Conservation (phyloP, 768 basidiomycete genomes). For the Coprinopsis cinerea region DNA sequence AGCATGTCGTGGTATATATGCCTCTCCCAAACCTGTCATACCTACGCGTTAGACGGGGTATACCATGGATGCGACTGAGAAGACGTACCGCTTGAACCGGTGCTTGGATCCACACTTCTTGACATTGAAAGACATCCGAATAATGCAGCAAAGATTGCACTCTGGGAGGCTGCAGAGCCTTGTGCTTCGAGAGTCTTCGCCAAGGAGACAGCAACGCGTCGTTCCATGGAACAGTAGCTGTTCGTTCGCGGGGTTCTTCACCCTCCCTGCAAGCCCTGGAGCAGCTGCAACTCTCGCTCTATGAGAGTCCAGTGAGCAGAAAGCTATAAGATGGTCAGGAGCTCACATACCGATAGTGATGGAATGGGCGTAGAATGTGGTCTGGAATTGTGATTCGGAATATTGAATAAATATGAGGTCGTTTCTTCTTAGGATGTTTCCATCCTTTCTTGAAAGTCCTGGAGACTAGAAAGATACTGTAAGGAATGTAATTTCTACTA, state of each 20-base stretch:
- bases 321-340: not conserved
- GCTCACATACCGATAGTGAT: conserved; percentile 37
- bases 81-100: conserved; percentile 8
- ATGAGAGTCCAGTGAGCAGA: not conserved
- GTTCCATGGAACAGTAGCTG: conserved; percentile 67
- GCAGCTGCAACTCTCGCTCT: conserved; percentile 28
- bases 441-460: conserved; percentile 47
- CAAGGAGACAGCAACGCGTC: conserved; percentile 49
- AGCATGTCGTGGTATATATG: conserved; percentile 61
- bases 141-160: conserved; percentile 52
- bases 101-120: conserved; percentile 42
- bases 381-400: conserved; percentile 48
- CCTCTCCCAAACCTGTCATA: conserved; percentile 55
- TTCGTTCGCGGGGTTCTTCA: conserved; percentile 39
- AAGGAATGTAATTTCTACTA: conserved; percentile 8
- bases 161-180: conserved; percentile 43
- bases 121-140: conserved; percentile 57
- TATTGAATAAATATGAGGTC: conserved; percentile 41
- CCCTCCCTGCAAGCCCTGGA: conserved; percentile 14
- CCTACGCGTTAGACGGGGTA: not conserved
- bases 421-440: conserved; percentile 48
- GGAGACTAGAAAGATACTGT: conserved; percentile 32
- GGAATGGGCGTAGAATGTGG: conserved; percentile 36
- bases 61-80: not conserved
- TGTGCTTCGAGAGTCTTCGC: conserved; percentile 41